A percentile compares a stretch with the other conserved stretches of the same genome.
Evolutionary conservation across 768 basidiomycete genomes (phyloP).

Genomic region (Hypholoma sublateritium): DNA sequence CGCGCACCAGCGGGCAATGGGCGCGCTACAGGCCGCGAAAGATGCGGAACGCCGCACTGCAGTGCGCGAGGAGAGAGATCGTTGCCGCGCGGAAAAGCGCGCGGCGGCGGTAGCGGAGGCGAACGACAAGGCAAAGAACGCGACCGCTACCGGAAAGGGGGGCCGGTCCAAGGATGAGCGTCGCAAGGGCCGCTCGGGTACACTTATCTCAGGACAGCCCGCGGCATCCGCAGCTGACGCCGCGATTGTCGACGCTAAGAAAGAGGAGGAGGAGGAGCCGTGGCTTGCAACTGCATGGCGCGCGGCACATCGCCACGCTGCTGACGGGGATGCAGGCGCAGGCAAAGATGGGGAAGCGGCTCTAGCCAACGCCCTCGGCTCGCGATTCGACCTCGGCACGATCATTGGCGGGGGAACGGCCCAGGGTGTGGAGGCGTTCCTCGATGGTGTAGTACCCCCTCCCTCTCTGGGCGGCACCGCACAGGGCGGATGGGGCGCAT

Average conservation of each 20-base stretch:
- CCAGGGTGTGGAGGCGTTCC: background rate
- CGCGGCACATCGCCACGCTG: background rate
- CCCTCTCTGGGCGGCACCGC: background rate
- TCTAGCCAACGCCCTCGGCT: background rate
- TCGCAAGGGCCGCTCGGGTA: conserved; percentile 8
- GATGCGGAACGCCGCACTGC: background rate
- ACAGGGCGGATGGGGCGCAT: background rate
- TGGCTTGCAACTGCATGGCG: background rate
- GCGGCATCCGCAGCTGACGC: background rate
- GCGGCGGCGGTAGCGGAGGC: background rate
- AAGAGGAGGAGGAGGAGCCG: background rate
- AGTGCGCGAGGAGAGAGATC: background rate
- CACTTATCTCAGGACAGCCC: conserved; percentile 7
- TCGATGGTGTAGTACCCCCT: background rate
- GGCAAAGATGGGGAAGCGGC: background rate
- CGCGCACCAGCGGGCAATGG: conserved; percentile 3
- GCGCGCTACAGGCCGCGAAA: conserved; percentile 4
- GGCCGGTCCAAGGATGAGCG: conserved; percentile 18
- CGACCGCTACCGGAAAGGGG: conserved; percentile 38
- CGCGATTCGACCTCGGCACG: background rate
- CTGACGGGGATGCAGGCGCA: background rate
- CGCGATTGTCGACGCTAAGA: background rate
- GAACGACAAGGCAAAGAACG: conserved; percentile 37
- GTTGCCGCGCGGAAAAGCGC: background rate
- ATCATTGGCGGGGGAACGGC: background rate